Conservation (phyloP, 1,284 basidiomycete species). For the Melanopsichium pennsylvanicum region DNA sequence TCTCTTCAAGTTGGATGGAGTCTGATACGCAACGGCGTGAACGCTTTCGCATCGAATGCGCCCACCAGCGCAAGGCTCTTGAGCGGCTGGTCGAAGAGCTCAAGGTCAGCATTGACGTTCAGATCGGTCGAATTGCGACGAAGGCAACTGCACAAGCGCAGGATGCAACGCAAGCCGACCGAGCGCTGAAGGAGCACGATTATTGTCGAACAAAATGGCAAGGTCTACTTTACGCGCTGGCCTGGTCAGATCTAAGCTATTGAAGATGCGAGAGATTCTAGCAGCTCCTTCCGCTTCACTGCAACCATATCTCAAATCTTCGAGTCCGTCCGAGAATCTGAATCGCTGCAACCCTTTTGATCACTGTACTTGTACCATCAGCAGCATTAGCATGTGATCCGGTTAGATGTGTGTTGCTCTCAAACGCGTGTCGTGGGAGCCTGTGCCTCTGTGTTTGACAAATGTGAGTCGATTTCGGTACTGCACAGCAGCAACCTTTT, state of each 20-base stretch:
- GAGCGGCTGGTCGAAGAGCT: slow-evolving; percentile 26
- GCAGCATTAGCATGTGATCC: too few species aligned
- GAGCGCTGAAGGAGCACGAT: slow-evolving; percentile 23
- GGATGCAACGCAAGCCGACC: slow-evolving; percentile 23
- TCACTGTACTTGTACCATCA: too few species aligned
- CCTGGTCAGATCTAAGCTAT: slow-evolving; percentile 32
- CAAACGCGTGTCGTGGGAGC: too few species aligned
- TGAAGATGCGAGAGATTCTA: slow-evolving; percentile 3
- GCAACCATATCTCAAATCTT: too few species aligned
- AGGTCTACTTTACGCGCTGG: slow-evolving; percentile 33
- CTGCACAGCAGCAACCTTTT: too few species aligned
- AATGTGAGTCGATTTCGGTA: too few species aligned
- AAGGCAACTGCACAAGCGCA: slow-evolving; percentile 12
- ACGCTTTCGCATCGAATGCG: slow-evolving; percentile 25
- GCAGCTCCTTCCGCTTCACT: background rate
- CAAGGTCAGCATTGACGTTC: slow-evolving; percentile 32
- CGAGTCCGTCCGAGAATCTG: too few species aligned
- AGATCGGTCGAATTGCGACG: slow-evolving; percentile 31
- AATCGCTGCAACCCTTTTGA: too few species aligned
- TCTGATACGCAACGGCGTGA: slow-evolving; percentile 26
- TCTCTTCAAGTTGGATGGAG: slow-evolving; percentile 22
- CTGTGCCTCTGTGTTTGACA: too few species aligned
- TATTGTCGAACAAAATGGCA: slow-evolving; percentile 25
- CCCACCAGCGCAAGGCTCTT: slow-evolving; percentile 31
- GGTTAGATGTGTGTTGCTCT: too few species aligned